A percentile compares a stretch with the other conserved stretches of the same genome.
phyloP scores from a whole-genome alignment of 2,329 filamentous ascomycete genomes.

The Metarhizium album region DNA sequence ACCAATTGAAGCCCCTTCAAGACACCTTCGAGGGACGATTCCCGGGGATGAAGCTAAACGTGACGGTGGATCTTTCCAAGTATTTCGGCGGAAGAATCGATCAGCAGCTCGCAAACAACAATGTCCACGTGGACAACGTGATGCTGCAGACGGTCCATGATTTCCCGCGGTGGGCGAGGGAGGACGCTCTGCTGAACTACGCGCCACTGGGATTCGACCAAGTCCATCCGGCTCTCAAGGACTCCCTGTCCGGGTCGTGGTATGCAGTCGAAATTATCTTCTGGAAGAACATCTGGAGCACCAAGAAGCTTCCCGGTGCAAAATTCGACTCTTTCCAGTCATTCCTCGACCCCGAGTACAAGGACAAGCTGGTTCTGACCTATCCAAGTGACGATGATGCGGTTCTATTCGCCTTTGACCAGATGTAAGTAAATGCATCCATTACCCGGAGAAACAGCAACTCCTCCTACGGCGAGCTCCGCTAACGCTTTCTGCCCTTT shows the following conservation, averaged over 20 bases:
- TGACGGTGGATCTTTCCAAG: constrained; percentile 45
- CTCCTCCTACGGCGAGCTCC: too few relatives aligned
- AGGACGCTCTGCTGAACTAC: constrained; percentile 37
- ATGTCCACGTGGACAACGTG: constrained; percentile 32
- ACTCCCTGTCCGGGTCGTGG: constrained; percentile 28
- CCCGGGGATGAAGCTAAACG: constrained; percentile 38
- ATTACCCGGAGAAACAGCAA: too few relatives aligned
- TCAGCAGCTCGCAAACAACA: constrained; percentile 27
- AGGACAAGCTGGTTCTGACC: constrained; percentile 41
- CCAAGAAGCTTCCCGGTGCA: constrained; percentile 22
- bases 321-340: constrained; percentile 28
- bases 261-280: constrained; percentile 27
- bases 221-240: constrained; percentile 30
- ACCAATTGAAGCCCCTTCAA: constrained; percentile 29
- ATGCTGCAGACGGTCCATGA: constrained; percentile 41
- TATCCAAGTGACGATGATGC: constrained; percentile 50
- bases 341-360: constrained; percentile 36
- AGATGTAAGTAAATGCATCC: constrained; percentile 26
- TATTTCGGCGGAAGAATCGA: constrained; percentile 40
- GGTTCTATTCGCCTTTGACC: constrained; percentile 37
- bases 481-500: neutral
- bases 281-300: constrained; percentile 27
- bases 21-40: constrained; percentile 34
- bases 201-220: constrained; percentile 34
- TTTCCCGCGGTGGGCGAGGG: constrained; percentile 37